Conservation (phyloP, 169 alveolate genomes). For the Babesia ovis region DNA sequence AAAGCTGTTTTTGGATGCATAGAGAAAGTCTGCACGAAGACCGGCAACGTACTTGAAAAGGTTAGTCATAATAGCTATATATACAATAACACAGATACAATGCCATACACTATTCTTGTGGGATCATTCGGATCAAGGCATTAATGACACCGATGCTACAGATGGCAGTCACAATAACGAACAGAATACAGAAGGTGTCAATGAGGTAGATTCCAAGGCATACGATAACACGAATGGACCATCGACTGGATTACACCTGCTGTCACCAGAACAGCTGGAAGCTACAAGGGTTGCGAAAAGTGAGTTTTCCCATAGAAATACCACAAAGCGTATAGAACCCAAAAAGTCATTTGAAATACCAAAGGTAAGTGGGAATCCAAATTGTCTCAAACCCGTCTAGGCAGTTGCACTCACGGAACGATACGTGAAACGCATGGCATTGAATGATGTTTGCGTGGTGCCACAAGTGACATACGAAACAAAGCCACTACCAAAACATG, state of each 20-base stretch:
- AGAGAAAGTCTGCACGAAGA: not conserved
- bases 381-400: not conserved
- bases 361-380: not conserved
- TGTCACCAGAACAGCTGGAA: conserved; percentile 19
- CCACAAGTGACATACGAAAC: conserved; percentile 5
- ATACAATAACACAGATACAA: not conserved
- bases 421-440: conserved; percentile 29
- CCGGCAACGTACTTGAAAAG: conserved; percentile 12
- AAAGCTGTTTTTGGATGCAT: conserved; percentile 29
- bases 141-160: no score
- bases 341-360: conserved; percentile 4
- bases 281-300: not conserved
- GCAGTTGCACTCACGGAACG: conserved; percentile 20
- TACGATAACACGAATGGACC: not conserved
- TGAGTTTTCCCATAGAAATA: not conserved
- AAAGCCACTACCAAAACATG: conserved; percentile 9
- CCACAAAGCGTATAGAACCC: not conserved
- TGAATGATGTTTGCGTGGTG: conserved; percentile 18
- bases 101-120: conserved; percentile 25
- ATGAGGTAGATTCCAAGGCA: not conserved
- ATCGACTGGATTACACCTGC: not conserved
- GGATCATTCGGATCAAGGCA: conserved; percentile 29
- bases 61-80: not conserved
- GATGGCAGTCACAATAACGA: not conserved
- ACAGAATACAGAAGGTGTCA: not conserved